Conservation (phyloP, 495 filamentous ascomycete species). For the Podospora appendiculata region DNA sequence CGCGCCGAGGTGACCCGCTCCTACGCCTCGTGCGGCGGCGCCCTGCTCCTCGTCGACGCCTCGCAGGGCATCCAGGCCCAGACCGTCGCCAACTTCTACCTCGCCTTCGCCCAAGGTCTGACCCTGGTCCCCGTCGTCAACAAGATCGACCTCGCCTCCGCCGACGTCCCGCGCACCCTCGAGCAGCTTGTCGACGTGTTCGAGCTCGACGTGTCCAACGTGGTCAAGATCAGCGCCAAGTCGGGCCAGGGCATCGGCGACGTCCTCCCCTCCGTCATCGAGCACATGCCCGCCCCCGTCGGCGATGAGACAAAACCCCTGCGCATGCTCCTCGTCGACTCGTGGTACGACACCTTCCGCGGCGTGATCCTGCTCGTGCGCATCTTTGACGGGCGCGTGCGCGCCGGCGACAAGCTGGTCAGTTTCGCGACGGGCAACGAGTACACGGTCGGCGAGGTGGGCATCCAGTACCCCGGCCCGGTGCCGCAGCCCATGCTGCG, state of each 20-base stretch:
- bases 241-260: constrained; percentile 79
- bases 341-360: constrained; percentile 94
- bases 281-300: constrained; percentile 70
- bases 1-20: constrained; percentile 85
- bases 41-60: constrained; percentile 86
- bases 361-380: constrained; percentile 89
- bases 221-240: constrained; percentile 87
- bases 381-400: constrained; percentile 81
- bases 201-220: constrained; percentile 74
- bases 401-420: constrained; percentile 70
- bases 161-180: constrained; percentile 75
- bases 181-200: constrained; percentile 80
- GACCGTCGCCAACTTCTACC: constrained; percentile 95
- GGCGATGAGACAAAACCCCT: constrained; percentile 67
- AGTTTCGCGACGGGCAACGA: constrained; percentile 81
- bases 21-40: constrained; percentile 92
- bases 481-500: constrained; percentile 71
- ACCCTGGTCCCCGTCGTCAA: constrained; percentile 87
- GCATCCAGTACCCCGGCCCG: constrained; percentile 90
- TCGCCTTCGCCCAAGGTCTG: constrained; percentile 87
- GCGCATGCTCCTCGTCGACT: constrained; percentile 85
- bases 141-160: constrained; percentile 86
- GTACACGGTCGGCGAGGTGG: constrained; percentile 91
- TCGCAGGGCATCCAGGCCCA: constrained; percentile 90
- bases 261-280: constrained; percentile 75